Evolutionary conservation across 768 basidiomycete genomes (phyloP).

Genomic region (Coprinopsis marcescibilis): DNA sequence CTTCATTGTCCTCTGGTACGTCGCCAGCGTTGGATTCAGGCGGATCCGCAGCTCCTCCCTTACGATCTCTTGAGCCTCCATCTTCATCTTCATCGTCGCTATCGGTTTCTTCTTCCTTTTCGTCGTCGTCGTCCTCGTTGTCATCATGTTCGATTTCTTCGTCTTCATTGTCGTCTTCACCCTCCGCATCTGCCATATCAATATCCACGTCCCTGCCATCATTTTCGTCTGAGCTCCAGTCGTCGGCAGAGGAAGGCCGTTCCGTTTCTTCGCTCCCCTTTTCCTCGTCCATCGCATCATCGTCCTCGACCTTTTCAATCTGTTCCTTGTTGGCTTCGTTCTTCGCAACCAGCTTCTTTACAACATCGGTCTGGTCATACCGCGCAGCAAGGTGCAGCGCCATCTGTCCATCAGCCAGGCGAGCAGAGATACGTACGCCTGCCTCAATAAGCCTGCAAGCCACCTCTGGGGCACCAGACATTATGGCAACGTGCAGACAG

Average conservation of each 20-base stretch:
- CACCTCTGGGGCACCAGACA: conserved; percentile 40
- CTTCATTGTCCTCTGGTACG: conserved; percentile 42
- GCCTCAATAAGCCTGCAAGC: conserved; percentile 48
- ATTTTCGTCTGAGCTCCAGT: conserved; percentile 43
- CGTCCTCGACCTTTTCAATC: conserved; percentile 13
- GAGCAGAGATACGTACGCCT: conserved; percentile 48
- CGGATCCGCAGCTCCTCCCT: conserved; percentile 12
- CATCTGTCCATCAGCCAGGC: conserved; percentile 51
- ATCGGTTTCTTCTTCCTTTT: no score
- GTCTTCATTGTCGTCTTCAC: conserved; percentile 23
- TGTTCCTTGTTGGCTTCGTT: conserved; percentile 36
- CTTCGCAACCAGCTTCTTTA: conserved; percentile 45
- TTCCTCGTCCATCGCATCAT: no score
- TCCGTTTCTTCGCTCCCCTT: conserved; percentile 21
- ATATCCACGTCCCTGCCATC: conserved; percentile 29
- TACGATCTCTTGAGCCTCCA: conserved; percentile 9
- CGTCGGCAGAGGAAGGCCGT: conserved; percentile 39
- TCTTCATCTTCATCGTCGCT: no score
- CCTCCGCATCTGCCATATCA: conserved; percentile 27
- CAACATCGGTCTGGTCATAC: conserved; percentile 32
- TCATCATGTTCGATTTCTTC: conserved; percentile 21
- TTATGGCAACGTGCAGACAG: conserved; percentile 51
- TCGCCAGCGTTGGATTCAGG: conserved; percentile 22
- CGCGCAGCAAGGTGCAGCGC: conserved; percentile 55
- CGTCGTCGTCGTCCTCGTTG: conserved; percentile 17